A percentile compares a stretch with the other conserved stretches of the same genome.
phyloP scores from a whole-genome alignment of 805 yeast species.

The Tetrapisispora pingtungensis region DNA sequence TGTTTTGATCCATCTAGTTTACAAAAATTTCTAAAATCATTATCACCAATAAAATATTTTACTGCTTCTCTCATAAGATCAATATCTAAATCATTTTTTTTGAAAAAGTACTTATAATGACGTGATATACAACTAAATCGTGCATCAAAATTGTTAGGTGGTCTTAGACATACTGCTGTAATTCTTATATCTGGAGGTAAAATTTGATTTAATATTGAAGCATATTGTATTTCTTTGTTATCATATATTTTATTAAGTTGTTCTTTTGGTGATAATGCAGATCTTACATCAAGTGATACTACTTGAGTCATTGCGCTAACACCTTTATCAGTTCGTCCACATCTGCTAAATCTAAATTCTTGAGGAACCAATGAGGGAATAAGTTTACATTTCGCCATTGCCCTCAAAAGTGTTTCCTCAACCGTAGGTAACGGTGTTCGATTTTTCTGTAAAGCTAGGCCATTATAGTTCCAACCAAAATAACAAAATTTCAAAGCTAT shows the following conservation, averaged over 20 bases:
- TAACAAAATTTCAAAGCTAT: conserved; percentile 81
- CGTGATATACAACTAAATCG: conserved; percentile 81
- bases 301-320: conserved; percentile 97
- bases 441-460: conserved; percentile 72
- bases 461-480: conserved; percentile 90
- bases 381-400: conserved; percentile 55
- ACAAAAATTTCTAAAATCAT: conserved; percentile 92
- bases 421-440: conserved; percentile 78
- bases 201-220: conserved; percentile 61
- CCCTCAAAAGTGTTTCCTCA: conserved; percentile 65
- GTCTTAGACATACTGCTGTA: conserved; percentile 74
- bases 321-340: conserved; percentile 95
- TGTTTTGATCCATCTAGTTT: conserved; percentile 92
- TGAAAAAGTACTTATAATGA: conserved; percentile 78
- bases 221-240: conserved; percentile 61
- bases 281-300: conserved; percentile 66
- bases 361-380: conserved; percentile 50
- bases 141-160: conserved; percentile 80
- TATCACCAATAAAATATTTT: conserved; percentile 54
- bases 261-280: conserved; percentile 52
- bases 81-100: conserved; percentile 46
- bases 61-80: conserved; percentile 56
- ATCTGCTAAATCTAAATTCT: conserved; percentile 68
- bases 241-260: conserved; percentile 51
- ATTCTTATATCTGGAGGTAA: conserved; percentile 75